phyloP scores from a whole-genome alignment of 2,329 filamentous ascomycete genomes.

The Aureobasidium subglaciale region DNA sequence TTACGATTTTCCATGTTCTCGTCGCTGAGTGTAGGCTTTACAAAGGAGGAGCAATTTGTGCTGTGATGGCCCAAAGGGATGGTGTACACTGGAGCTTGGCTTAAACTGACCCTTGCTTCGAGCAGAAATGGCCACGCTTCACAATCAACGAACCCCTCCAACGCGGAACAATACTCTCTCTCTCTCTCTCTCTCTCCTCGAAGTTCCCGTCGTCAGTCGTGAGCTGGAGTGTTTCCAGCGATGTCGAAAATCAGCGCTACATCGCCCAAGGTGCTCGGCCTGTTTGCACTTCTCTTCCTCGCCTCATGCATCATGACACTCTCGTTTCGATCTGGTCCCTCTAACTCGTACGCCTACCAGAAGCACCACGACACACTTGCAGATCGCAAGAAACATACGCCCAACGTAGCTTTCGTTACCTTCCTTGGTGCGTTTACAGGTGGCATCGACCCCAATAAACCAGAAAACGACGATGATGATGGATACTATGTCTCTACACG shows the following conservation, averaged over 20 bases:
- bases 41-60: no score
- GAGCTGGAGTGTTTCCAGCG: background rate
- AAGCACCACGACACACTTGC: background rate
- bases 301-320: constrained; percentile 29
- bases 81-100: background rate
- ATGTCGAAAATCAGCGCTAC: constrained; percentile 16
- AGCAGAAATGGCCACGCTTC: background rate
- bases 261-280: constrained; percentile 24
- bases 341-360: constrained; percentile 5
- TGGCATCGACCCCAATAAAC: constrained; percentile 18
- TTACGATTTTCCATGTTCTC: background rate
- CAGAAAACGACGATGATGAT: constrained; percentile 26
- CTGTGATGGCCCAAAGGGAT: no score
- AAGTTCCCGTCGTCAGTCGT: background rate
- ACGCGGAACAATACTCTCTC: background rate
- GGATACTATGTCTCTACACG: constrained; percentile 31
- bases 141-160: background rate
- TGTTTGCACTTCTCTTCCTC: constrained; percentile 30
- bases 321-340: constrained; percentile 19
- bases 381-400: background rate
- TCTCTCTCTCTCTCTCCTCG: no score
- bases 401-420: constrained; percentile 32
- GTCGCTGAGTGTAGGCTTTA: no score
- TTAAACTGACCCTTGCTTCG: constrained; percentile 4
- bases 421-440: constrained; percentile 28